phyloP scores from a whole-genome alignment of 2,329 filamentous ascomycete genomes.

The Pyrenophora graminea region DNA sequence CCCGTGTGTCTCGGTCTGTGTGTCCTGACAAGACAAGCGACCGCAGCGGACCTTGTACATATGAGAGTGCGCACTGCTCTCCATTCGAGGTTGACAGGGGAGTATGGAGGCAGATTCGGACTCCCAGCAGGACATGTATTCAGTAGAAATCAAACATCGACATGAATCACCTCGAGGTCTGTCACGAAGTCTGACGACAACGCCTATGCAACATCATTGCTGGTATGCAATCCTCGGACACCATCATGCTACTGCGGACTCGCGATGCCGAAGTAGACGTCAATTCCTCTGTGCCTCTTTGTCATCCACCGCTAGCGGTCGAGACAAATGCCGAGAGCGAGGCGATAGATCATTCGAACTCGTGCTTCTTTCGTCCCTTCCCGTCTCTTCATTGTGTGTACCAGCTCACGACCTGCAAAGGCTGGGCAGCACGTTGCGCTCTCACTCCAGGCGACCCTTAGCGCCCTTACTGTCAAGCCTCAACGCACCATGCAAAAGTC shows the following conservation, averaged over 20 bases:
- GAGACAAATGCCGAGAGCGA: constrained; percentile 9
- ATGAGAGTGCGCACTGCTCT: neutral
- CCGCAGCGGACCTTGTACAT: neutral
- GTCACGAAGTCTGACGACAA: neutral
- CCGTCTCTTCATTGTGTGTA: neutral
- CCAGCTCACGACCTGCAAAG: constrained; percentile 1
- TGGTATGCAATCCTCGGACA: constrained; percentile 2
- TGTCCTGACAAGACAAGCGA: neutral
- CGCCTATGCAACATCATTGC: constrained; percentile 1
- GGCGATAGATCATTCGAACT: constrained; percentile 2
- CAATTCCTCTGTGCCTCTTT: constrained; percentile 9
- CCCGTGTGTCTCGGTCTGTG: neutral
- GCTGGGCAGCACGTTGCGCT: constrained; percentile 5
- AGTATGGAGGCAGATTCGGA: constrained; percentile 1
- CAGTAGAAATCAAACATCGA: neutral
- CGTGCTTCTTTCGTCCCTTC: constrained; percentile 2
- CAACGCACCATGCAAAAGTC: constrained; percentile 6
- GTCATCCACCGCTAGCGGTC: constrained; percentile 12
- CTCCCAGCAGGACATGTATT: neutral
- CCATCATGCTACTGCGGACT: neutral
- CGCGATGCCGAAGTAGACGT: constrained; percentile 2
- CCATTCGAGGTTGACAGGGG: neutral
- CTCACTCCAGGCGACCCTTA: constrained; percentile 10
- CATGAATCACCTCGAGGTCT: neutral
- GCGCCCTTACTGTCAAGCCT: constrained; percentile 9